phyloP scores from a whole-genome alignment of 129 eudicot species.

The Saposhnikovia divaricata region DNA sequence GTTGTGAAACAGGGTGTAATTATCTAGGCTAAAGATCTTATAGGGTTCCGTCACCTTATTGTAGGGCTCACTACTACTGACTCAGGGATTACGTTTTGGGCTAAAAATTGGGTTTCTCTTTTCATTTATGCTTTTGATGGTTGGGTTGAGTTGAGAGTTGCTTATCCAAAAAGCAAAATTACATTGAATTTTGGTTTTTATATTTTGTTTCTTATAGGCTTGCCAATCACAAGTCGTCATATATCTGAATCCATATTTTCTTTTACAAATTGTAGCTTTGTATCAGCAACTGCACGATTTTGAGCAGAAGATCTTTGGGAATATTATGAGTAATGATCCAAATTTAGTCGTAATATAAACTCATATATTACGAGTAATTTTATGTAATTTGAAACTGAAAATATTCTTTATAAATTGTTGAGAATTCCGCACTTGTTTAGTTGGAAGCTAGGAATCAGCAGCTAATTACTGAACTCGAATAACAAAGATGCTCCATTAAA shows the following conservation, averaged over 20 bases:
- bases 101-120: not conserved
- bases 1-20: not conserved
- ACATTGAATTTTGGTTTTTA: not conserved
- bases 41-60: not conserved
- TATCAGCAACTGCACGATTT: slow-evolving; percentile 73
- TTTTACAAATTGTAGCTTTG: slow-evolving; percentile 41
- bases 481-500: no score
- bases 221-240: not conserved
- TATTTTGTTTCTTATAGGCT: not conserved
- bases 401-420: no score
- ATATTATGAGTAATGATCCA: slow-evolving; percentile 20
- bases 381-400: no score
- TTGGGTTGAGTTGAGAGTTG: not conserved
- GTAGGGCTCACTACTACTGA: not conserved
- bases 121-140: not conserved
- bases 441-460: no score
- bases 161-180: not conserved
- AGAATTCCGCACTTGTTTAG: no score
- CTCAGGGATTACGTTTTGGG: not conserved
- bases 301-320: slow-evolving; percentile 51
- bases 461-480: no score
- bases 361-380: no score
- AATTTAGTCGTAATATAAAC: no score
- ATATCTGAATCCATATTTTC: slow-evolving; percentile 10
- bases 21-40: not conserved